Percentiles rank a stretch among this genome's conserved stretches.
These are phyloP conservation scores for Aegle marmelos DNA, from an alignment of 345 rosid genomes.

Conservation along the genomic window DNA sequence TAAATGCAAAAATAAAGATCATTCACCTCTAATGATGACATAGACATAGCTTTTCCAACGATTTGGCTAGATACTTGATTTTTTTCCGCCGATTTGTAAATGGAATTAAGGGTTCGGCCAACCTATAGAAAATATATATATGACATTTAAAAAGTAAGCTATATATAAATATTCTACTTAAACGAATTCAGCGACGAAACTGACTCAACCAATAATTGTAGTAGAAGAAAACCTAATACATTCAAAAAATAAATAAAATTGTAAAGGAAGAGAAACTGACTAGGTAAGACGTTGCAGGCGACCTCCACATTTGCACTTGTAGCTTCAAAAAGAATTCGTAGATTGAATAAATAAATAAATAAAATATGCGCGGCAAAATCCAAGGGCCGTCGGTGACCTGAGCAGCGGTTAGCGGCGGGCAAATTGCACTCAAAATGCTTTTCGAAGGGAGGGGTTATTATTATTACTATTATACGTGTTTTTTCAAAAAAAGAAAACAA, in stretches of 20 bases:
- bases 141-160: not conserved
- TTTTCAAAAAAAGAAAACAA: too few relatives aligned
- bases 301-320: not conserved
- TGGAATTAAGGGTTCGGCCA: constrained; percentile 13
- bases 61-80: constrained; percentile 10
- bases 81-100: constrained; percentile 15
- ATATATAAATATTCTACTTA: not conserved
- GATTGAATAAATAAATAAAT: too few relatives aligned
- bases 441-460: too few relatives aligned
- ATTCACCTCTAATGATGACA: constrained; percentile 18
- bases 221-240: not conserved
- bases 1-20: not conserved
- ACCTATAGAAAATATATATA: not conserved
- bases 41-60: constrained; percentile 3
- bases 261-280: not conserved
- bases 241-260: not conserved
- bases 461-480: too few relatives aligned
- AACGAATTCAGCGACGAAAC: too few relatives aligned
- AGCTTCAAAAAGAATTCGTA: not conserved
- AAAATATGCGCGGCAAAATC: too few relatives aligned
- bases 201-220: not conserved
- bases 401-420: too few relatives aligned
- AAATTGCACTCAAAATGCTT: too few relatives aligned
- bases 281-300: not conserved
- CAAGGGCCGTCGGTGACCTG: too few relatives aligned